Evolutionary conservation across 2,329 filamentous ascomycete genomes (phyloP).

Genomic region (Fusarium sp.): DNA sequence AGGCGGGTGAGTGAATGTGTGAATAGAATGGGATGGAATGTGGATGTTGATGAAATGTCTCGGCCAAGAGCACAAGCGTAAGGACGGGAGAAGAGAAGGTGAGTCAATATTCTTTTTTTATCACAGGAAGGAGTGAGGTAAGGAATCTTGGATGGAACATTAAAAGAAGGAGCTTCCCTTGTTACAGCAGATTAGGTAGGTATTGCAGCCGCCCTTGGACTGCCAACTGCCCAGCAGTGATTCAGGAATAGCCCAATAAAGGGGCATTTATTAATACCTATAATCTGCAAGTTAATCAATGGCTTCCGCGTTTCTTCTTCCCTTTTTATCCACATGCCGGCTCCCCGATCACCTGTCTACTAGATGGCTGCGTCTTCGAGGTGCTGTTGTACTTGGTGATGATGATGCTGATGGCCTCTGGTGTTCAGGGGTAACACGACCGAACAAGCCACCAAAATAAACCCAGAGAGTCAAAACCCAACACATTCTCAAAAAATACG

Average conservation of each 20-base stretch:
- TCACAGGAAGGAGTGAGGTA: constrained; percentile 16
- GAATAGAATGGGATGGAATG: background rate
- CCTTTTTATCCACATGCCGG: constrained; percentile 32
- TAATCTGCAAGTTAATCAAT: constrained; percentile 8
- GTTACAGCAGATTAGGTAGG: no score
- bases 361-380: constrained; percentile 19
- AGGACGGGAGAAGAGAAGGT: background rate
- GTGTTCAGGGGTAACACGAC: constrained; percentile 33
- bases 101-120: constrained; percentile 30
- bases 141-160: constrained; percentile 21
- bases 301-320: background rate
- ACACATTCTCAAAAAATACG: background rate
- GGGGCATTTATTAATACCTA: background rate
- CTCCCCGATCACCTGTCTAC: constrained; percentile 27
- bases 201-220: constrained; percentile 3
- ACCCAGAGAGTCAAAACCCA: constrained; percentile 11
- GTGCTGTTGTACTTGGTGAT: constrained; percentile 20
- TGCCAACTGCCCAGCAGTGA: background rate
- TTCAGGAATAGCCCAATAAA: background rate
- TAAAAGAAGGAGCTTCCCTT: constrained; percentile 10
- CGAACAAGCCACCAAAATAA: constrained; percentile 2
- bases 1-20: background rate
- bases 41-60: constrained; percentile 21
- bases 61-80: background rate
- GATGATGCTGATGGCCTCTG: constrained; percentile 1